These are phyloP conservation scores for Suhomyces pyralidae DNA, from an alignment of 805 yeast species.

Conservation along the genomic window DNA sequence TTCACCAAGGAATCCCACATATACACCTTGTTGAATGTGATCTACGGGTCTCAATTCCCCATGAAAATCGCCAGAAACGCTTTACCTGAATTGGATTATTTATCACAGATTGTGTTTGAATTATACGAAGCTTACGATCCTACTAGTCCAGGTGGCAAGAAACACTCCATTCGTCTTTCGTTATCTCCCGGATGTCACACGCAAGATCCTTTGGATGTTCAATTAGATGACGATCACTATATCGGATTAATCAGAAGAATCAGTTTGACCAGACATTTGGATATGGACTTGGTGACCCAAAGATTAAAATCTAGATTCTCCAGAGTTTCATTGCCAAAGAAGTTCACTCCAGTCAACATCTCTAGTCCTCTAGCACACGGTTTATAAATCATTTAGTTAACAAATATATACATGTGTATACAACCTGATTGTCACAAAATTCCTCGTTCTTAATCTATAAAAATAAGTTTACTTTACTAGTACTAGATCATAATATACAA, in stretches of 20 bases:
- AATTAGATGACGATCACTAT: slow-evolving; percentile 92
- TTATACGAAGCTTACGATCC: slow-evolving; percentile 79
- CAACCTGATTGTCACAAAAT: no score
- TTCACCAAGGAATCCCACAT: slow-evolving; percentile 97
- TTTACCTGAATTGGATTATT: slow-evolving; percentile 90
- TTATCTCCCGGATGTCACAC: slow-evolving; percentile 98
- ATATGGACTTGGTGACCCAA: slow-evolving; percentile 82
- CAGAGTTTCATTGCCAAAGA: slow-evolving; percentile 87
- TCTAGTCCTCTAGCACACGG: slow-evolving; percentile 56
- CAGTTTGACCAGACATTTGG: slow-evolving; percentile 87
- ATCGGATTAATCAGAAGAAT: slow-evolving; percentile 93
- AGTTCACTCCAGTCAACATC: slow-evolving; percentile 84
- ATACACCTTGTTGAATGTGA: slow-evolving; percentile 84
- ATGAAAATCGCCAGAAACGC: slow-evolving; percentile 94
- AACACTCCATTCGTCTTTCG: slow-evolving; percentile 87
- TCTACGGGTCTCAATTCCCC: slow-evolving; percentile 91
- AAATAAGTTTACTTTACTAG: no score
- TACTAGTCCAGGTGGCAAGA: slow-evolving; percentile 58
- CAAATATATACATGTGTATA: no score
- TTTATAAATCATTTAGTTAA: slow-evolving; percentile 5
- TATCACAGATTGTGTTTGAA: slow-evolving; percentile 93
- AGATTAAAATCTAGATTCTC: slow-evolving; percentile 76
- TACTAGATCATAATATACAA: no score
- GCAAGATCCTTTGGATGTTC: slow-evolving; percentile 95
- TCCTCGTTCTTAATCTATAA: no score